Evolutionary conservation across 306 rosid species (phyloP).

Genomic region (Trifolium dubium): DNA sequence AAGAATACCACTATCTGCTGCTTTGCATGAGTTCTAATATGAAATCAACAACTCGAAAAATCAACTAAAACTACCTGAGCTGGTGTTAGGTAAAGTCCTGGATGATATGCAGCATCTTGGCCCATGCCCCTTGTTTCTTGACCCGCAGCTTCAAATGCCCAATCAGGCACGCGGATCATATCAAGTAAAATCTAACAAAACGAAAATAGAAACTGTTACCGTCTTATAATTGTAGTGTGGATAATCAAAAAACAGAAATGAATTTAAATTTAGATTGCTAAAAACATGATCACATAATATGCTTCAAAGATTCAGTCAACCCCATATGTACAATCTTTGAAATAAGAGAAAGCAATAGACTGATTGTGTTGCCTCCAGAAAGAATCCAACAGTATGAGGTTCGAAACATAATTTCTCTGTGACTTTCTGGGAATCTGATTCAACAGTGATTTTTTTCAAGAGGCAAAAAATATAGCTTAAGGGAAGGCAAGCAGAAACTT

Average conservation of each 20-base stretch:
- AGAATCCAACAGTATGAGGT: conserved; percentile 11
- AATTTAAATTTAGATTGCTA: conserved; percentile 24
- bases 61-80: conserved; percentile 74
- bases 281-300: conserved; percentile 33
- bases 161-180: conserved; percentile 97
- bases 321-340: conserved; percentile 11
- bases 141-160: conserved; percentile 99
- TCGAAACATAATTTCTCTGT: not conserved
- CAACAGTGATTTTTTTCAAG: not conserved
- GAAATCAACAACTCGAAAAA: conserved; percentile 28
- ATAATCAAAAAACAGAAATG: conserved; percentile 31
- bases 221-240: conserved; percentile 22
- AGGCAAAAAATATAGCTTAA: not conserved
- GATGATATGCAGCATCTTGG: conserved; percentile 93
- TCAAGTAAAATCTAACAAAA: conserved; percentile 80
- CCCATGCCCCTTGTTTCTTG: conserved; percentile 94
- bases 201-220: conserved; percentile 34
- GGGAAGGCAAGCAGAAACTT: not conserved
- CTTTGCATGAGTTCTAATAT: conserved; percentile 26
- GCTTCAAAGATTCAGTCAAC: conserved; percentile 21
- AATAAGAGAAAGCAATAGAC: conserved; percentile 20
- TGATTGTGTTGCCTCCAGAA: conserved; percentile 12
- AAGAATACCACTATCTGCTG: conserved; percentile 5
- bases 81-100: conserved; percentile 93
- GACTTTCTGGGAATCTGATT: conserved; percentile 4